Evolutionary conservation across 306 rosid species (phyloP).

Genomic region (Vicia sativa): DNA sequence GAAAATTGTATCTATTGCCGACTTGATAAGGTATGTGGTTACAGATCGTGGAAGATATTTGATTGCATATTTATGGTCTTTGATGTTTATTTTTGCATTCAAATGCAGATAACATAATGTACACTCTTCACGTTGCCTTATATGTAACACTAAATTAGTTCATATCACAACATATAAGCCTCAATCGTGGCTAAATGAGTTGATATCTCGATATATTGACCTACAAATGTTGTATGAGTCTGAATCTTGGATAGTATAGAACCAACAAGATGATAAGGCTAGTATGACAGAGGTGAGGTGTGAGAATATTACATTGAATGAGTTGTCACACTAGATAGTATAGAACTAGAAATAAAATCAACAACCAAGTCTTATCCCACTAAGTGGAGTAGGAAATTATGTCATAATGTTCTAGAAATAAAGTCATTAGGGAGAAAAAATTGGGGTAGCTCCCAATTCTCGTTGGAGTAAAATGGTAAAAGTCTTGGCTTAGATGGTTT

Average conservation of each 20-base stretch:
- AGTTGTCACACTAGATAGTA: background rate
- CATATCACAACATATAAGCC: slow-evolving; percentile 20
- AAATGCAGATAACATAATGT: slow-evolving; percentile 6
- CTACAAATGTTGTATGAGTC: background rate
- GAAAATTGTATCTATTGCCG: slow-evolving; percentile 90
- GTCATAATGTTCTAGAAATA: no score
- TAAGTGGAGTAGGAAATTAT: no score
- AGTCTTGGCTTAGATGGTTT: background rate
- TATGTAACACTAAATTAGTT: background rate
- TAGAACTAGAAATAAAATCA: background rate
- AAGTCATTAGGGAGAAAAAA: background rate
- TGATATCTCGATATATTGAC: slow-evolving; percentile 25
- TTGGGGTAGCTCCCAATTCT: background rate
- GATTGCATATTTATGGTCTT: background rate
- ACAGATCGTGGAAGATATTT: background rate
- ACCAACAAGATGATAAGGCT: background rate
- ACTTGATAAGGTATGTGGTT: slow-evolving; percentile 71
- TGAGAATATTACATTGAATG: background rate
- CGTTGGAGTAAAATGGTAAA: background rate
- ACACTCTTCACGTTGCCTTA: background rate
- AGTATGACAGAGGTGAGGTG: background rate
- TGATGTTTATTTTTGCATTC: slow-evolving; percentile 19
- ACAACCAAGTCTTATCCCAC: no score
- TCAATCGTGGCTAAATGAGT: background rate
- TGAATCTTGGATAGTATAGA: background rate